Percentiles rank a stretch among this genome's conserved stretches.
Evolutionary conservation across 495 filamentous ascomycete genomes (phyloP).

Genomic region (Penicillium goetzii): DNA sequence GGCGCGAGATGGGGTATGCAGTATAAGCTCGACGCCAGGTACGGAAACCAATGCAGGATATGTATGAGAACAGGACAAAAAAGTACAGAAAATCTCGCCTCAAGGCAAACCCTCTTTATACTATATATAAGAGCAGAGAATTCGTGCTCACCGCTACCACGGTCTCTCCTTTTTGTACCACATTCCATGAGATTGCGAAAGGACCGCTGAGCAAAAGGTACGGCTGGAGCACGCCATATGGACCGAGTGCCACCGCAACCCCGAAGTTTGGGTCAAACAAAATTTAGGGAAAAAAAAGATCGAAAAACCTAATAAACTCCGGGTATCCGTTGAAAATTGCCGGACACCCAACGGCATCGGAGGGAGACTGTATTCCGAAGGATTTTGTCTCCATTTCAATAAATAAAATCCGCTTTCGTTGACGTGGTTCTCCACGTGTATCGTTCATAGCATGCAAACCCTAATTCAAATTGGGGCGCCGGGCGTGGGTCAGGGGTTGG

Average conservation of each 20-base stretch:
- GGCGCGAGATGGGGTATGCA: background rate
- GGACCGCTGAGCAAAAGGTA: conserved; percentile 20
- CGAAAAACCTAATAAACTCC: background rate
- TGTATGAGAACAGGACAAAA: background rate
- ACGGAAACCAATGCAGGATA: background rate
- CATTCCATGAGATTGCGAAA: conserved; percentile 29
- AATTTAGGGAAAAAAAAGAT: background rate
- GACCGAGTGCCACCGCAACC: conserved; percentile 12
- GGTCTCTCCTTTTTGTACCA: conserved; percentile 21
- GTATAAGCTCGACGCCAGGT: background rate
- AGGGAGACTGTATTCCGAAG: background rate
- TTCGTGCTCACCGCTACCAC: conserved; percentile 14
- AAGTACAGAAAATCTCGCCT: background rate
- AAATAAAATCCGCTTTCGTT: background rate
- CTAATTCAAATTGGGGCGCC: conserved; percentile 7
- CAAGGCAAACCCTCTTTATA: background rate
- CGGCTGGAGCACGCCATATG: conserved; percentile 28
- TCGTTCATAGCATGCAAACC: conserved; percentile 7
- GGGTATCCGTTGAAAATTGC: background rate
- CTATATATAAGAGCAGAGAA: background rate
- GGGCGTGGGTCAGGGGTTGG: background rate
- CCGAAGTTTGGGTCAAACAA: conserved; percentile 12
- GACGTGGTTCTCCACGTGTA: conserved; percentile 20
- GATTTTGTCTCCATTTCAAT: background rate
- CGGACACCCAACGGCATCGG: background rate